Evolutionary conservation across 257 asterid species (phyloP).

Genomic region (Eustoma russellianum): DNA sequence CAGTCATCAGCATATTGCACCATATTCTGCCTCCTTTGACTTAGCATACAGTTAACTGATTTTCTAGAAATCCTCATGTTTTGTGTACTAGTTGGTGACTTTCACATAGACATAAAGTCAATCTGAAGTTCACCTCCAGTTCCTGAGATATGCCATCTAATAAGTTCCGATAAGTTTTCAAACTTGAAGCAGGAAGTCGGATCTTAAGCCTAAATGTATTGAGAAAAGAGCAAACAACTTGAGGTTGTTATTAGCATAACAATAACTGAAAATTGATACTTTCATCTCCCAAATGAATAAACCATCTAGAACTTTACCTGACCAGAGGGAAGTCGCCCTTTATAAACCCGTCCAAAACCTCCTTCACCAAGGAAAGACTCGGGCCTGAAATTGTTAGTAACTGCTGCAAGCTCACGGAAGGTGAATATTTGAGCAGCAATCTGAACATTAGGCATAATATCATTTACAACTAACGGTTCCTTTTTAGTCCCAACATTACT

Average conservation of each 20-base stretch:
- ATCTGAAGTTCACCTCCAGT: too few species aligned
- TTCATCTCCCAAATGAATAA: neutral
- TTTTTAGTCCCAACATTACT: constrained; percentile 43
- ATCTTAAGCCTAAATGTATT: too few species aligned
- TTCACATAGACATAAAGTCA: neutral
- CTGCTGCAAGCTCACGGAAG: constrained; percentile 90
- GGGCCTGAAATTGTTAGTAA: constrained; percentile 72
- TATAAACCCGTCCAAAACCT: constrained; percentile 90
- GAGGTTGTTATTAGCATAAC: too few species aligned
- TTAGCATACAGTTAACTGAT: neutral
- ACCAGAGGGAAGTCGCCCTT: constrained; percentile 64
- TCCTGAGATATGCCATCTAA: too few species aligned
- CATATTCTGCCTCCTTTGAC: too few species aligned
- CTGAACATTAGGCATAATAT: constrained; percentile 60
- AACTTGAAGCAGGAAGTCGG: too few species aligned
- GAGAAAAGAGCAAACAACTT: too few species aligned
- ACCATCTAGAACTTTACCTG: constrained; percentile 42
- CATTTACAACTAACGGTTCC: constrained; percentile 47
- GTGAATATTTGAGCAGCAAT: constrained; percentile 95
- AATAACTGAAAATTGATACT: too few species aligned
- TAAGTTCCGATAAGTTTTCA: too few species aligned
- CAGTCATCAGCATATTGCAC: too few species aligned
- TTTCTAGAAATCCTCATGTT: neutral
- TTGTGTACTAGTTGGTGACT: too few species aligned
- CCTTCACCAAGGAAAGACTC: constrained; percentile 96